phyloP scores from a whole-genome alignment of 2,329 filamentous ascomycete genomes.

The Dothidotthia symphoricarpi region DNA sequence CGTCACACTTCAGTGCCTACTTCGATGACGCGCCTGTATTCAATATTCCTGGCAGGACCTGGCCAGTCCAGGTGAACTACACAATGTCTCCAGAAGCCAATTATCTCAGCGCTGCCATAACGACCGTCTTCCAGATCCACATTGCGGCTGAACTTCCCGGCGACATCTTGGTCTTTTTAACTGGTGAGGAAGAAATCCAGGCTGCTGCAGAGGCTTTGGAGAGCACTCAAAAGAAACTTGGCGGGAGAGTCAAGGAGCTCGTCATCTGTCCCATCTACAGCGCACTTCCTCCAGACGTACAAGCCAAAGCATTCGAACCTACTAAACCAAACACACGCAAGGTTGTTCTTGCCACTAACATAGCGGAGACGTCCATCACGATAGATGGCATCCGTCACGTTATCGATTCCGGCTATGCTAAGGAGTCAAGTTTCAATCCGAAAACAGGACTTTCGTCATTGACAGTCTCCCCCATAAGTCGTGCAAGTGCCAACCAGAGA shows the following conservation, averaged over 20 bases:
- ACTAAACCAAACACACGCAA: slow-evolving; percentile 83
- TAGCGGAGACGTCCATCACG: slow-evolving; percentile 92
- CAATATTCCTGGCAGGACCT: slow-evolving; percentile 85
- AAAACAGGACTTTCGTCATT: slow-evolving; percentile 89
- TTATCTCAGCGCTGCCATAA: slow-evolving; percentile 86
- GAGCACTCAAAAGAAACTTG: slow-evolving; percentile 83
- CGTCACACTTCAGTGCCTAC: slow-evolving; percentile 85
- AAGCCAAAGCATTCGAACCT: slow-evolving; percentile 91
- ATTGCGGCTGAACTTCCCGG: slow-evolving; percentile 67
- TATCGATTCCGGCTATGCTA: slow-evolving; percentile 92
- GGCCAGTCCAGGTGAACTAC: slow-evolving; percentile 89
- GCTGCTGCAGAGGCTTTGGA: slow-evolving; percentile 78
- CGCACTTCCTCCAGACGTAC: slow-evolving; percentile 84
- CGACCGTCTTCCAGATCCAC: slow-evolving; percentile 93
- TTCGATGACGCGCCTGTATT: slow-evolving; percentile 93
- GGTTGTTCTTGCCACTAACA: slow-evolving; percentile 92
- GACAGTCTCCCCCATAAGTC: slow-evolving; percentile 85
- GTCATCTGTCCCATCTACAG: slow-evolving; percentile 93
- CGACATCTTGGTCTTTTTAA: slow-evolving; percentile 92
- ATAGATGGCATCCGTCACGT: slow-evolving; percentile 97
- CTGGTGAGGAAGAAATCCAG: slow-evolving; percentile 95
- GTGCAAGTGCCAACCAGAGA: slow-evolving; percentile 88
- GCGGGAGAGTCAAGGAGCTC: slow-evolving; percentile 78
- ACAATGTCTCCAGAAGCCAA: slow-evolving; percentile 89
- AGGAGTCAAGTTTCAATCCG: slow-evolving; percentile 91